phyloP scores from a whole-genome alignment of 2,329 filamentous ascomycete species.

The Davidsoniella eucalypti region DNA sequence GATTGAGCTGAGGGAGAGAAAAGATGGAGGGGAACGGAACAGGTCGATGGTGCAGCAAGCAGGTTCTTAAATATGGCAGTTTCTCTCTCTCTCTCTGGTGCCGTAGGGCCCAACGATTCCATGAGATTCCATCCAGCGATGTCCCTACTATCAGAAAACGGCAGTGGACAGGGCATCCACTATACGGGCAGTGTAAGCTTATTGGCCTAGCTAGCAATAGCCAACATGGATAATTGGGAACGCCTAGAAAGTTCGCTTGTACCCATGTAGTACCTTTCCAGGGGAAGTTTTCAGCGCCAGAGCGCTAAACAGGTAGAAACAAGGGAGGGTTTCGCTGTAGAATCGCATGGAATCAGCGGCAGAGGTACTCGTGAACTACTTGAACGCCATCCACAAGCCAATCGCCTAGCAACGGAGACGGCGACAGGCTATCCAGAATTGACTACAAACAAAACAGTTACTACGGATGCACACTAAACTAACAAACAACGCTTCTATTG shows the following conservation, averaged over 20 bases:
- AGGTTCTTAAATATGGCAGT: conserved; percentile 10
- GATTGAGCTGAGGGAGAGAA: conserved; percentile 7
- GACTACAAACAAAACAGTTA: not conserved
- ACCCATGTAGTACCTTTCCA: conserved; percentile 5
- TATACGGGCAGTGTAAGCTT: conserved; percentile 1
- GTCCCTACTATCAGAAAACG: conserved; percentile 9
- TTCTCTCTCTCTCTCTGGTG: not conserved
- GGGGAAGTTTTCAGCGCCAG: not conserved
- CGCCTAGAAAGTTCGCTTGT: conserved; percentile 9
- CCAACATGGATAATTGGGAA: not conserved
- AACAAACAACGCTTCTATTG: too few species aligned
- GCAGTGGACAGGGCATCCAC: conserved; percentile 6
- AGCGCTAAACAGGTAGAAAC: not conserved
- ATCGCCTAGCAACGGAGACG: conserved; percentile 3
- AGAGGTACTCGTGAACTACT: conserved; percentile 3
- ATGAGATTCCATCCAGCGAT: conserved; percentile 14
- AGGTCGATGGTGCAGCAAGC: conserved; percentile 2
- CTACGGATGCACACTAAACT: too few species aligned
- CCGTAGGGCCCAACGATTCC: conserved; percentile 12
- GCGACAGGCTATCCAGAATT: not conserved
- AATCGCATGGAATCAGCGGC: conserved; percentile 10
- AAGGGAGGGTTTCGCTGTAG: not conserved
- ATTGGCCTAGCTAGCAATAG: conserved; percentile 7
- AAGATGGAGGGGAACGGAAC: conserved; percentile 1
- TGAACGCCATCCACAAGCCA: not conserved